Evolutionary conservation across 345 rosid species (phyloP), one percentile per base, ranked within the genome.

Genomic region (Noccaea bulbosa): DNA sequence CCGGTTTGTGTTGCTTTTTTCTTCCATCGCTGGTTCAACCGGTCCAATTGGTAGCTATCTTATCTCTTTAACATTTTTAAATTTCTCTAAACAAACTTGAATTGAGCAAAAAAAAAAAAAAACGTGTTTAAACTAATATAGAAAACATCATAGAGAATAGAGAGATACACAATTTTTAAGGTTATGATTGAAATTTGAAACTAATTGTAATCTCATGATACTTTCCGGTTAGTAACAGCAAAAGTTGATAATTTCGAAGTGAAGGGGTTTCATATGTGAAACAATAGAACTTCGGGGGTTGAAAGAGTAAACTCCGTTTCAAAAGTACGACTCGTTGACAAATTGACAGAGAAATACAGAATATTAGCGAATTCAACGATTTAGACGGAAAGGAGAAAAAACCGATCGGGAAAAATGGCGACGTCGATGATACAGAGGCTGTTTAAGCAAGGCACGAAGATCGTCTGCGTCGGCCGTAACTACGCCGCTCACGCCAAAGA

Each of bases 401-500:
- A 37, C 44, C 22, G 52, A 74, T 51, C 57, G 51, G 79, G 51
- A 74, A 30, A 45, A 44, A 56, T 78, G 79, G 78, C 81, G 83
- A 75, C 83, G 35, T 72, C 65, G 45, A 74, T 81, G 53, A 62
- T 91, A 5, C 88, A 85, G 43, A 87, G 77, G 60, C 82, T 91
- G n/a, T 83, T 88, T 5, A 80, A 76, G 78, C 75, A 77, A 2
- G 93, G 99, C 62, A 89, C 98, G 6, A 91, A 91, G 77, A 89
- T 94, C 82, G 89, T 94, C 49, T 96, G 86, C 79, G 98, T 94
- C 7, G 98, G 99, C 61, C 96, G 97, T 9, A 94, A 94, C 89
- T 94, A 94, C 78, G 90, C 88, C 46, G 97, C 99, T 37, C 99
- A 94, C 77, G 93, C 99, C 76, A 88, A 86, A 75, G 99, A 94